These are phyloP conservation scores for Fusarium pininemorale DNA, from an alignment of 2,329 filamentous ascomycete species.

Conservation along the genomic window DNA sequence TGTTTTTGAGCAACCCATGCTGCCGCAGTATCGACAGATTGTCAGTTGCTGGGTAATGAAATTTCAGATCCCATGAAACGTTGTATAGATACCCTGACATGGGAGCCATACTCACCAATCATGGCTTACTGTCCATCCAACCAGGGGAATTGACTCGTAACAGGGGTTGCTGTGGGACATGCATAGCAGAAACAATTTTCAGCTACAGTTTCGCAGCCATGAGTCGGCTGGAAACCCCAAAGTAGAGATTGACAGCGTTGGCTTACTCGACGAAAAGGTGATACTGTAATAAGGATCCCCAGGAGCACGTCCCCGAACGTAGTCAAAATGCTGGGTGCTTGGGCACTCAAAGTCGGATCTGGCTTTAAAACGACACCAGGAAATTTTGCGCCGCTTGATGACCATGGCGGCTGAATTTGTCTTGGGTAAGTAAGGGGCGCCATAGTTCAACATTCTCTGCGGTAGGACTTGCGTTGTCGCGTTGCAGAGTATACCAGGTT, in stretches of 20 bases:
- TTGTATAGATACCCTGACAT: neutral
- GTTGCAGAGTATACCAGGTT: neutral
- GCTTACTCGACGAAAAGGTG: neutral
- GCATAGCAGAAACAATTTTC: conserved; percentile 7
- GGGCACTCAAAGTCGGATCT: conserved; percentile 1
- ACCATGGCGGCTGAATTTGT: neutral
- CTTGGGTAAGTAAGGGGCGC: neutral
- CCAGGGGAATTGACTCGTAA: neutral
- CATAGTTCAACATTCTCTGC: neutral
- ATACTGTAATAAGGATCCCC: conserved; percentile 13
- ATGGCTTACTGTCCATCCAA: neutral
- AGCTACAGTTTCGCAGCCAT: conserved; percentile 2
- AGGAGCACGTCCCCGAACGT: conserved; percentile 11
- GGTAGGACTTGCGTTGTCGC: neutral
- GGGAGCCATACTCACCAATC: neutral
- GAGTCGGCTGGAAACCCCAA: conserved; percentile 1
- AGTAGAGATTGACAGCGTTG: conserved; percentile 17
- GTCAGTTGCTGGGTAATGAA: neutral
- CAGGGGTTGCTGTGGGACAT: neutral
- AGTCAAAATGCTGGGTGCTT: conserved; percentile 6
- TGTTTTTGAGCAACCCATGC: neutral
- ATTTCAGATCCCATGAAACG: neutral
- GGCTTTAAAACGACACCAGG: conserved; percentile 6
- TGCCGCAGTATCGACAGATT: neutral
- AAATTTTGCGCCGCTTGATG: neutral